Conservation (phyloP, 495 filamentous ascomycete species). For the Trichoderma reesei region DNA sequence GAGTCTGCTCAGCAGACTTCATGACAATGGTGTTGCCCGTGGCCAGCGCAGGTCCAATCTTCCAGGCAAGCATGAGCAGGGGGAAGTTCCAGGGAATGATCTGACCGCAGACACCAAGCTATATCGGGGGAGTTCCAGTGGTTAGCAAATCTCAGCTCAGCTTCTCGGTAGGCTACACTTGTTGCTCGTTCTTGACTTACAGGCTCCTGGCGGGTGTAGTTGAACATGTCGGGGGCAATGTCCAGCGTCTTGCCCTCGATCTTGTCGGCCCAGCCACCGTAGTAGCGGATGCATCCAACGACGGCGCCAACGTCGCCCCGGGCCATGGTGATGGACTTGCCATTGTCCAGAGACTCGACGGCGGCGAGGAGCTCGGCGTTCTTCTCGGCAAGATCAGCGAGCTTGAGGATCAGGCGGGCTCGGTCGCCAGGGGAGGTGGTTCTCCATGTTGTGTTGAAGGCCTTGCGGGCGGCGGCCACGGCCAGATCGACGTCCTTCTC, state of each 20-base stretch:
- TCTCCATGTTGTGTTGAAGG: conserved; percentile 26
- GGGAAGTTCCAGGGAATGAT: conserved; percentile 99
- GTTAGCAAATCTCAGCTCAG: background rate
- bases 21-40: conserved; percentile 84
- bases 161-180: background rate
- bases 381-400: conserved; percentile 31
- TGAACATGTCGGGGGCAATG: conserved; percentile 38
- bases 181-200: conserved; percentile 31
- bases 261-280: conserved; percentile 73
- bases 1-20: conserved; percentile 96
- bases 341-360: conserved; percentile 25
- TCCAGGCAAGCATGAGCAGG: conserved; percentile 94
- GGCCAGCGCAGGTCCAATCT: conserved; percentile 88
- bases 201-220: conserved; percentile 86
- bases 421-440: conserved; percentile 26
- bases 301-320: conserved; percentile 63
- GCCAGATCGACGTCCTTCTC: conserved; percentile 49
- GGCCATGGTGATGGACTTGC: conserved; percentile 20
- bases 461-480: conserved; percentile 4
- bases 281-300: conserved; percentile 50
- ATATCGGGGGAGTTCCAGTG: background rate
- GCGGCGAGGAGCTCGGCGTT: conserved; percentile 23
- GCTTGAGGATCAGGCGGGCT: conserved; percentile 25
- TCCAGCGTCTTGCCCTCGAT: conserved; percentile 64
- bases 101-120: conserved; percentile 80